Conservation (phyloP, 306 rosid species). For the Echinosophora koreensis region DNA sequence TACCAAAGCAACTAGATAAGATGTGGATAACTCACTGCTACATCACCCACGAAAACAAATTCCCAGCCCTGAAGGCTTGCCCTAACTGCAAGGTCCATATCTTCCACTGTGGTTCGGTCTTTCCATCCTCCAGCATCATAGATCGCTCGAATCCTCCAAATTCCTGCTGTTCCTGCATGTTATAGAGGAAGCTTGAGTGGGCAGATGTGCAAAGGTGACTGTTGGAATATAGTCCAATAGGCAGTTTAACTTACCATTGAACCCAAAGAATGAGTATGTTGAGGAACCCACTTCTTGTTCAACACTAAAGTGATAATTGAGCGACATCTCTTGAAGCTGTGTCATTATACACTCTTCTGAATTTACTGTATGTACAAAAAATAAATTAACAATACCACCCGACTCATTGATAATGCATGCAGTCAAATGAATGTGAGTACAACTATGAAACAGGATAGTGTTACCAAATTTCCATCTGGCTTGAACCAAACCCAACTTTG, state of each 20-base stretch:
- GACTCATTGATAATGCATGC: constrained; percentile 23
- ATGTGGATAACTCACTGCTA: constrained; percentile 51
- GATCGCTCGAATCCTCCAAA: constrained; percentile 61
- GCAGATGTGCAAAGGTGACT: constrained; percentile 28
- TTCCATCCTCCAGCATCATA: constrained; percentile 75
- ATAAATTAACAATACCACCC: not conserved
- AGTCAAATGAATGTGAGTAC: constrained; percentile 35
- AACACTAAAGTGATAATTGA: constrained; percentile 62
- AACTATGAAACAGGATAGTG: constrained; percentile 12
- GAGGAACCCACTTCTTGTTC: constrained; percentile 75
- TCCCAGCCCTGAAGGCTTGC: constrained; percentile 69
- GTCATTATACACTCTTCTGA: constrained; percentile 69
- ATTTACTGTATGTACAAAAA: constrained; percentile 52
- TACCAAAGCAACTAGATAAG: constrained; percentile 25
- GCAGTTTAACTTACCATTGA: constrained; percentile 56
- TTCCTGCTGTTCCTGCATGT: constrained; percentile 63
- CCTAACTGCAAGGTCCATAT: constrained; percentile 68
- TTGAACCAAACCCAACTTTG: constrained; percentile 64
- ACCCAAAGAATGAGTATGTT: constrained; percentile 68
- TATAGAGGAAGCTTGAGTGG: constrained; percentile 32
- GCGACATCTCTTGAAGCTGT: constrained; percentile 65
- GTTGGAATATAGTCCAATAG: constrained; percentile 15
- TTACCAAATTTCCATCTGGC: constrained; percentile 63
- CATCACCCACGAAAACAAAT: constrained; percentile 61
- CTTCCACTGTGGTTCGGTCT: constrained; percentile 68